Evolutionary conservation across 202 grass and related monocot species (phyloP).

Genomic region (Setaria viridis): DNA sequence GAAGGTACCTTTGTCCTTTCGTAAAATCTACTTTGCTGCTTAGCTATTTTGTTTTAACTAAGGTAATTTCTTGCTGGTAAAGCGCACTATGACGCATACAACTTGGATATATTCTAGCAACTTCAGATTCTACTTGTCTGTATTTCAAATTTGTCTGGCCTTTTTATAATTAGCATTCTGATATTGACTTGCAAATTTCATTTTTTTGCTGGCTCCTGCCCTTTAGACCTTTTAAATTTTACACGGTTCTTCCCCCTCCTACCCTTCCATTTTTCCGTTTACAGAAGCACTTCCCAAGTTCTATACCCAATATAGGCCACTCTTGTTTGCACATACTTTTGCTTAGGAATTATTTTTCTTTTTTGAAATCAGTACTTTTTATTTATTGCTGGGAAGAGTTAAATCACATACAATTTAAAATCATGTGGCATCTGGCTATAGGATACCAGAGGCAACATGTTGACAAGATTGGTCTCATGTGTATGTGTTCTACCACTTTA

Average conservation of each 20-base stretch:
- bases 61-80: conserved; percentile 13
- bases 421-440: neutral
- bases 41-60: conserved; percentile 13
- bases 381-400: conserved; percentile 24
- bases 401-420: conserved; percentile 17
- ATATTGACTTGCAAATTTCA: neutral
- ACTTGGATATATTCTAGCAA: conserved; percentile 13
- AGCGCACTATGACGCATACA: neutral
- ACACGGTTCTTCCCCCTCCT: neutral
- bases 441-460: conserved; percentile 14
- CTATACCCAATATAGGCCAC: neutral
- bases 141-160: conserved; percentile 4
- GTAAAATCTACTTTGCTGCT: conserved; percentile 25
- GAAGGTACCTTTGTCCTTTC: conserved; percentile 55
- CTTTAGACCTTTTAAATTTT: conserved; percentile 10
- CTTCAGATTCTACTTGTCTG: conserved; percentile 20
- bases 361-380: neutral
- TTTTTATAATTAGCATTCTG: conserved; percentile 8
- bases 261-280: conserved; percentile 12
- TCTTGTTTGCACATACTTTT: neutral
- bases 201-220: neutral
- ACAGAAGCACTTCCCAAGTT: conserved; percentile 8
- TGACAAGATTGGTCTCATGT: conserved; percentile 13
- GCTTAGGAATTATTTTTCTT: conserved; percentile 16
- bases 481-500: conserved; percentile 24